These are phyloP conservation scores for Ophiostoma perfectum DNA, from an alignment of 2,329 filamentous ascomycete species.

Conservation along the genomic window DNA sequence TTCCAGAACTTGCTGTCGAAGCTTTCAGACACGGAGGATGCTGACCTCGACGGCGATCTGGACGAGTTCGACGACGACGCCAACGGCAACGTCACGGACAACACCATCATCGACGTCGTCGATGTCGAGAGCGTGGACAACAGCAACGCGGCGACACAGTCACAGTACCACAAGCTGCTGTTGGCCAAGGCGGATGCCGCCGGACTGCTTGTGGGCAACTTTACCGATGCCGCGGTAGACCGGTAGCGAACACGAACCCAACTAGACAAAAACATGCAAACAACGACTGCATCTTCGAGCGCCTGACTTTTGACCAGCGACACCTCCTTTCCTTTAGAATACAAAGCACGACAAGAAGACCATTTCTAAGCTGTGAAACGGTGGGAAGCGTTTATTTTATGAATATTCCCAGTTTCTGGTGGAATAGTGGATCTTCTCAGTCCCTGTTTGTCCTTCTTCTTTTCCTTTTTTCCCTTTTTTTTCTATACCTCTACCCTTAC, in stretches of 20 bases:
- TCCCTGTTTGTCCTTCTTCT: not conserved
- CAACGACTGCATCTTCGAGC: too few species aligned
- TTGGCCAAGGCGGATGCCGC: slow-evolving; percentile 38
- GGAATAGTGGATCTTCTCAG: not conserved
- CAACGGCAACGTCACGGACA: not conserved
- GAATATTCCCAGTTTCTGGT: too few species aligned
- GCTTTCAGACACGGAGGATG: slow-evolving; percentile 45
- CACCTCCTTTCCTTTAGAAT: too few species aligned
- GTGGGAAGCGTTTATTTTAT: too few species aligned
- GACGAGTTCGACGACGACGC: slow-evolving; percentile 34
- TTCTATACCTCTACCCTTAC: not conserved
- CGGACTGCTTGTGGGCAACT: slow-evolving; percentile 53
- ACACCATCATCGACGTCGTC: slow-evolving; percentile 6
- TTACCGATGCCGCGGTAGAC: slow-evolving; percentile 51
- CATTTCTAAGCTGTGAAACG: too few species aligned
- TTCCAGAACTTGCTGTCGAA: slow-evolving; percentile 60
- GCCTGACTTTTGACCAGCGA: too few species aligned
- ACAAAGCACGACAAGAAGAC: not conserved
- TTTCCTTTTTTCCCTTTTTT: not conserved
- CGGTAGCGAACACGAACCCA: too few species aligned
- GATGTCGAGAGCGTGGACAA: not conserved
- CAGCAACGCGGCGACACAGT: not conserved
- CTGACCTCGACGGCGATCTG: slow-evolving; percentile 42
- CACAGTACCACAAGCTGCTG: slow-evolving; percentile 36
- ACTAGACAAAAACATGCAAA: too few species aligned